These are phyloP conservation scores for Fusarium pseudoanthophilum DNA, from an alignment of 2,329 filamentous ascomycete genomes.

Conservation along the genomic window DNA sequence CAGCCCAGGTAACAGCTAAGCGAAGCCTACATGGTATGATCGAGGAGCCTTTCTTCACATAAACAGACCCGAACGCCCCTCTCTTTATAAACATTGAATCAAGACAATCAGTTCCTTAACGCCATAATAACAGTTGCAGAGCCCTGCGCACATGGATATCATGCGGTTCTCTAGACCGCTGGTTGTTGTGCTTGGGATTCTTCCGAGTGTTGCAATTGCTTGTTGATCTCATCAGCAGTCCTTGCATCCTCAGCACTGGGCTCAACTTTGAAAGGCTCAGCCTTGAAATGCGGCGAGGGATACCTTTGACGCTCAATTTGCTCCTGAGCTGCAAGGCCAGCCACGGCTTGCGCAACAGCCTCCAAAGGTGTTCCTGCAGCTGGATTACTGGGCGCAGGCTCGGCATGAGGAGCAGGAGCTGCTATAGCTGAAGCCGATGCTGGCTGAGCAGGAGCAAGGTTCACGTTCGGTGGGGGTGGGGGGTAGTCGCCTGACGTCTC, in stretches of 20 bases:
- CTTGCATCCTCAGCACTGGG: conserved; percentile 56
- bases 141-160: conserved; percentile 25
- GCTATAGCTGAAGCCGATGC: conserved; percentile 41
- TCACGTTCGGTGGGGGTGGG: conserved; percentile 82
- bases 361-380: conserved; percentile 56
- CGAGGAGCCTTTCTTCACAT: conserved; percentile 15
- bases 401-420: conserved; percentile 26
- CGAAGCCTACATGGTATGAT: neutral
- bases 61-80: conserved; percentile 41
- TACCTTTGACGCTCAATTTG: conserved; percentile 54
- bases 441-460: conserved; percentile 59
- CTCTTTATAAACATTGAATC: conserved; percentile 29
- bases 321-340: conserved; percentile 56
- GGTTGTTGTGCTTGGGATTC: conserved; percentile 36
- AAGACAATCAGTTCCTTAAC: conserved; percentile 36
- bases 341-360: conserved; percentile 62
- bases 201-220: conserved; percentile 62
- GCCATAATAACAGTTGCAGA: conserved; percentile 30
- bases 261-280: conserved; percentile 54
- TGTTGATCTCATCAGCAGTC: conserved; percentile 64
- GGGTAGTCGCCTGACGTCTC: conserved; percentile 87
- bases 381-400: conserved; percentile 42
- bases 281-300: conserved; percentile 50
- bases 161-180: conserved; percentile 33
- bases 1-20: conserved; percentile 5